Base-by-base conservation (phyloP, 2,329 filamentous ascomycete species). In the Thelonectria discophora region DNA sequence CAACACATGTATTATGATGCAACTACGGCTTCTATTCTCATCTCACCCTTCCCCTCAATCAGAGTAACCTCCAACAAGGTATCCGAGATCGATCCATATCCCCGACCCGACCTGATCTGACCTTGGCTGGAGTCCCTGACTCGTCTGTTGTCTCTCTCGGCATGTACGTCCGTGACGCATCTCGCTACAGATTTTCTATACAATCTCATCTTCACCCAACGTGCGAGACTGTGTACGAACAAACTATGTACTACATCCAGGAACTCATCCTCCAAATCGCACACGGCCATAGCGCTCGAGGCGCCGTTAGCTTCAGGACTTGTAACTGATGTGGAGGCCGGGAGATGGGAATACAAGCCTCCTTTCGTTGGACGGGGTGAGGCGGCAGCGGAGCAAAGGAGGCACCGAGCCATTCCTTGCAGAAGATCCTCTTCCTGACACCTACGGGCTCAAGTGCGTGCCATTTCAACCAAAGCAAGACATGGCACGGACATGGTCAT, bases 361-460 rank as follows among this genome's bases (percentile, higher is more conserved):
- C 49, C 50, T 63, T 60, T 60, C 18, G 42, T 65, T 63, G 43
- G 60, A 61, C 62, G 67, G 63, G 69, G 52, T 55, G 48, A 56
- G 55, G 51, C 62, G 56, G 59, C 34, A 63, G 64, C 69, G 69
- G 69, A 71, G 64, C 64, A 71, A 66, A 65, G 65, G 67, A 71
- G 65, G 51, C n/a, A 21, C 6, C 47, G 46, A 55, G 47, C 43
- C 32, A 60, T 55, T 17, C 15, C 27, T 34, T 60, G 60, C 42
- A 40, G 47, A 27, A 32, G 42, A 54, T 60, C 32, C 45, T 49
- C 15, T 57, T 40, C 43, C n/a, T 60, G n/a, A 42, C 49, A 30
- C 37, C 39, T 55, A 37, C 39, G 32, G 32, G n/a, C 47, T 60
- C 47, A 37, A 52, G 47, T 24, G 27, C 42, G 53, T 48, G 17